Evolutionary conservation across 306 rosid genomes (phyloP), one percentile per base, ranked within the genome.

Genomic region (Fragaria vesca): DNA sequence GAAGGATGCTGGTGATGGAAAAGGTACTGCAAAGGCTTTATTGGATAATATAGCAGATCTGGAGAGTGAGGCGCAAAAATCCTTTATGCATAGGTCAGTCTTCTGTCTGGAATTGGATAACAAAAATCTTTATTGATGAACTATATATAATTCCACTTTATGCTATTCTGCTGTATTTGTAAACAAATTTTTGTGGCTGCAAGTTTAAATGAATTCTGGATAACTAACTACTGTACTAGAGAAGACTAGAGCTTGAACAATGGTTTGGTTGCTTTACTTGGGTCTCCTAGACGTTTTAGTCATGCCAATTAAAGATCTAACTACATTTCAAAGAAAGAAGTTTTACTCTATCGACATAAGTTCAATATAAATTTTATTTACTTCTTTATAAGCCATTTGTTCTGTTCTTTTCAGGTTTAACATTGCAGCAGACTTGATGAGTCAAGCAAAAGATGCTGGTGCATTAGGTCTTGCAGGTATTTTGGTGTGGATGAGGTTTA

Each of bases 401-500:
- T 81, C 21, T 71, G 76, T 82, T 78, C 40, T 78, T 66, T 71
- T 63, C 93, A 95, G 99, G 80, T 95, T 91, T 85, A 95, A 95
- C 83, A 95, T 95, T 86, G 99, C 99, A 20, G 91, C 97, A 17
- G 97, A 93, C 83, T 86, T 95, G 87, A 78, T 81, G 24, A 91
- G 80, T 76, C 84, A 88, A 87, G 97, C 97, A 73, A 95, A 86
- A 85, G 89, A 86, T 50, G 87, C 90, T 79, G 97, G 97, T 6
- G 86, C 85, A 76, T 77, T 87, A 83, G 99, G 97, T 74, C 85
- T 95, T 72, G 96, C 94, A 0, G 97, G 90, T 45, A 87, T 95
- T 69, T 85, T 95, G 86, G 99, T 95, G 76, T 95, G 99, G 99
- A 91, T 93, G 97, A 89, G 99, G 83, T 95, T 92, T 85, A 95